Conservation (phyloP, 768 basidiomycete genomes). For the Artomyces pyxidatus region DNA sequence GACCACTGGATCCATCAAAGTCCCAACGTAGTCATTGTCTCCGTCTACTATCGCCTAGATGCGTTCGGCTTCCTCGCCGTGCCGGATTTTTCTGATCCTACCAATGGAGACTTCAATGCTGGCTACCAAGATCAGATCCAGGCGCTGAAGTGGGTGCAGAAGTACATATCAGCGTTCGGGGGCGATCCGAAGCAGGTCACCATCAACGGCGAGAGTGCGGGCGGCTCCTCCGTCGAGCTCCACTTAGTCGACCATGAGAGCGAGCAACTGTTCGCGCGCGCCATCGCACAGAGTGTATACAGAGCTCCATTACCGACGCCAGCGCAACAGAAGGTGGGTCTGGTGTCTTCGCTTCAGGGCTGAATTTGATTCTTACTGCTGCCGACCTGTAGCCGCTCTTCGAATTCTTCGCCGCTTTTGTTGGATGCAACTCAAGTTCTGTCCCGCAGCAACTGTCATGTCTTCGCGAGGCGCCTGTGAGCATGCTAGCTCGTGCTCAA, state of each 20-base stretch:
- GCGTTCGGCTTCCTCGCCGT: constrained; percentile 55
- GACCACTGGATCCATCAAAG: constrained; percentile 57
- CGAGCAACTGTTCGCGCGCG: constrained; percentile 38
- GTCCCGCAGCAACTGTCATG: constrained; percentile 33
- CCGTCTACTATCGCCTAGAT: constrained; percentile 57
- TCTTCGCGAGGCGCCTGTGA: constrained; percentile 41
- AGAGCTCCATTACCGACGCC: constrained; percentile 42
- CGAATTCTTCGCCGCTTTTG: constrained; percentile 38
- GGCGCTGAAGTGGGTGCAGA: constrained; percentile 32
- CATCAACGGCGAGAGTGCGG: constrained; percentile 56
- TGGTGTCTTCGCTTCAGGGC: not conserved
- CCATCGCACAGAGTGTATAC: constrained; percentile 57
- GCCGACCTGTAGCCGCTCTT: constrained; percentile 38
- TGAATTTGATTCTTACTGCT: not conserved
- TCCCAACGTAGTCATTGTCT: constrained; percentile 54
- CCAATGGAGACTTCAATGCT: constrained; percentile 41
- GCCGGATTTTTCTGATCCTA: constrained; percentile 34
- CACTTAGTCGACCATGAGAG: constrained; percentile 41
- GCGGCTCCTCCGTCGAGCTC: constrained; percentile 48
- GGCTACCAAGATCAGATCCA: constrained; percentile 48
- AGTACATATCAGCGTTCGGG: constrained; percentile 31
- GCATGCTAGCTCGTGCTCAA: constrained; percentile 45
- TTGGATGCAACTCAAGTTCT: constrained; percentile 38
- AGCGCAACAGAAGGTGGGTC: constrained; percentile 43
- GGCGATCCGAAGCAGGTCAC: constrained; percentile 33